Base-by-base conservation (phyloP, 495 filamentous ascomycete species). In the Hypoxylon fuscum region DNA sequence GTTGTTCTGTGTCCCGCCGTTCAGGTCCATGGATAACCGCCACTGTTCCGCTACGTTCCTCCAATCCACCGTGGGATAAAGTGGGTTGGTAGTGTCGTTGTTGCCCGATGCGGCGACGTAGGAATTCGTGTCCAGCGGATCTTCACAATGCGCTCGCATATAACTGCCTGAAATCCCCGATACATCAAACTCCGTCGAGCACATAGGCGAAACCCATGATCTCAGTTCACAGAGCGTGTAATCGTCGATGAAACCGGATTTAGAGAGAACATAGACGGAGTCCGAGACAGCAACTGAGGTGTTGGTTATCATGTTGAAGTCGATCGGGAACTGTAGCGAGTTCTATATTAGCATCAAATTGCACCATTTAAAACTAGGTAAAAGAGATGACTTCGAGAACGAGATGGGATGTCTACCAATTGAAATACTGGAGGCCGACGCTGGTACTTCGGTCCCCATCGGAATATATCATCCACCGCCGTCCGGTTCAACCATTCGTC, bases 281-380 rank as follows among this genome's bases (percentile, higher is more conserved):
- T 86, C 77, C 5, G 79, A 68, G 11, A 64, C 66, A 20, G n/a
- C 11, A 0, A 61, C 45, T 1, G 62, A 60, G 0, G 79, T 81
- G 49, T 90, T 89, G 54, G 84, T 69, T 31, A 92, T 77, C 1
- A 89, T 89, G 70, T 92, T 91, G 74, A 80, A 86, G 1, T 80
- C 68, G 6, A 70, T 62, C 0, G 89, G 90, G 10, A 77, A 77
- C 62, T 83, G 31, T 37, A 9, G 8, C 15, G 15, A 40, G 15
- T 40, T n/a, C 15, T 21, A 12, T 44, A 32, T 60, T 42, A 61
- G 43, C 25, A 4, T 27, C 8, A 8, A 27, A 27, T 17, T 41
- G n/a, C 20, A 20, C 14, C 9, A 20, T 7, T 12, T n/a, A 27
- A n/a, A 7, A 5, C 4, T 2, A 23, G 1, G 18, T n/a, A 20